These are phyloP conservation scores for Antitrichia curtipendula DNA, from an alignment of 225 moss, liverwort and hornwort genomes.

Conservation along the genomic window DNA sequence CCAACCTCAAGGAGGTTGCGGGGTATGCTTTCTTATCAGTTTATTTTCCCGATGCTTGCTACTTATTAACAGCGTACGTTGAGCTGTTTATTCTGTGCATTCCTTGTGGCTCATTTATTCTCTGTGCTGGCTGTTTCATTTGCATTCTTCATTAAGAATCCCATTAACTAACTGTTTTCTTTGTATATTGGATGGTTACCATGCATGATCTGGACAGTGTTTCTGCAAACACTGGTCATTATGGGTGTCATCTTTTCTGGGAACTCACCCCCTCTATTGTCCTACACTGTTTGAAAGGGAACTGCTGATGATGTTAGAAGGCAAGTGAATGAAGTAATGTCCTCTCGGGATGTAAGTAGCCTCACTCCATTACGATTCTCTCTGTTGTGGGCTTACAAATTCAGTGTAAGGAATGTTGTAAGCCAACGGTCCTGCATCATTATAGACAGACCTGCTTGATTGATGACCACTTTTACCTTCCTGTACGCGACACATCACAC, in stretches of 20 bases:
- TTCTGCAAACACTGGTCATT: not conserved
- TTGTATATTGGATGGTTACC: not conserved
- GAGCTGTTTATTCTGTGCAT: not conserved
- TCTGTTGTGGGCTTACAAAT: not conserved
- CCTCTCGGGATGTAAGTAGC: slow-evolving; percentile 64
- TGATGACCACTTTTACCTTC: not conserved
- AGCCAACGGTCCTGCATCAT: not conserved
- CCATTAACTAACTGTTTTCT: not conserved
- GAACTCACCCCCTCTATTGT: not conserved
- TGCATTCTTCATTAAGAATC: not conserved
- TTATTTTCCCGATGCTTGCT: not conserved
- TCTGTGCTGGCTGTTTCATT: not conserved
- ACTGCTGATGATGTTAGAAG: slow-evolving; percentile 77
- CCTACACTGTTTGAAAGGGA: slow-evolving; percentile 28
- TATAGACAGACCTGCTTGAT: not conserved
- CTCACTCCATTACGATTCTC: not conserved
- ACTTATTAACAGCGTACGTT: not conserved
- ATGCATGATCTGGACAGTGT: not conserved
- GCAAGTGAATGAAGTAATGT: slow-evolving; percentile 92
- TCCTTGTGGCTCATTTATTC: not conserved
- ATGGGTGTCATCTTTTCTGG: not conserved
- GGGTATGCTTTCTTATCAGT: slow-evolving; percentile 28
- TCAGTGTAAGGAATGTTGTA: not conserved
- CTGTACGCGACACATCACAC: not conserved
- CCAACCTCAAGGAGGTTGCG: slow-evolving; percentile 90